Conservation (phyloP, 2,329 filamentous ascomycete species). For the Akanthomyces uredinophilus region DNA sequence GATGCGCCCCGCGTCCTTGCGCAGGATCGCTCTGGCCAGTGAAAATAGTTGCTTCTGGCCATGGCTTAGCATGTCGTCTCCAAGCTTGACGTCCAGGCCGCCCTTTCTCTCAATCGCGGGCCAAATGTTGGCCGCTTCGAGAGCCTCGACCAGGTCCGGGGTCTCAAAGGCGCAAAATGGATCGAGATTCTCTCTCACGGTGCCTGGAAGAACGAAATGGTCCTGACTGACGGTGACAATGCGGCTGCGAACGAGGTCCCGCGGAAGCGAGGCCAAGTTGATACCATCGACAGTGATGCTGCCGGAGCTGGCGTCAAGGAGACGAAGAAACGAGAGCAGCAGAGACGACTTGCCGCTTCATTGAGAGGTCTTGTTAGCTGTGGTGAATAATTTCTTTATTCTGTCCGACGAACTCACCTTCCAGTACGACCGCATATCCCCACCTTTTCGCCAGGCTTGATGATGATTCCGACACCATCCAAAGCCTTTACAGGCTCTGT, state of each 20-base stretch:
- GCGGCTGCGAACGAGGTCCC: slow-evolving; percentile 37
- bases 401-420: slow-evolving; percentile 17
- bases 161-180: slow-evolving; percentile 30
- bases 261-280: slow-evolving; percentile 35
- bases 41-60: slow-evolving; percentile 48
- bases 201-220: slow-evolving; percentile 41
- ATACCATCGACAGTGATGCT: slow-evolving; percentile 41
- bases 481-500: slow-evolving; percentile 19
- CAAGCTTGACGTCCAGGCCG: slow-evolving; percentile 33
- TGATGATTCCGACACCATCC: slow-evolving; percentile 20
- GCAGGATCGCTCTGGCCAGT: slow-evolving; percentile 42
- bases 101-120: slow-evolving; percentile 33
- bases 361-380: neutral
- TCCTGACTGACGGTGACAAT: slow-evolving; percentile 47
- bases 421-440: slow-evolving; percentile 49
- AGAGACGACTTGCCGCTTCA: slow-evolving; percentile 47
- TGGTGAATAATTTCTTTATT: neutral
- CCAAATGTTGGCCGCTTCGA: slow-evolving; percentile 40
- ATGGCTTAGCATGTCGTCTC: slow-evolving; percentile 32
- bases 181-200: slow-evolving; percentile 44
- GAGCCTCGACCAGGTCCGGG: slow-evolving; percentile 32
- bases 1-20: slow-evolving; percentile 31
- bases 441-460: slow-evolving; percentile 40
- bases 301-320: slow-evolving; percentile 37
- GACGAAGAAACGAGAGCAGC: slow-evolving; percentile 41